A percentile compares a stretch with the other conserved stretches of the same genome.
phyloP scores from a whole-genome alignment of 2,329 filamentous ascomycete species.

The Xylariaceae sp. region DNA sequence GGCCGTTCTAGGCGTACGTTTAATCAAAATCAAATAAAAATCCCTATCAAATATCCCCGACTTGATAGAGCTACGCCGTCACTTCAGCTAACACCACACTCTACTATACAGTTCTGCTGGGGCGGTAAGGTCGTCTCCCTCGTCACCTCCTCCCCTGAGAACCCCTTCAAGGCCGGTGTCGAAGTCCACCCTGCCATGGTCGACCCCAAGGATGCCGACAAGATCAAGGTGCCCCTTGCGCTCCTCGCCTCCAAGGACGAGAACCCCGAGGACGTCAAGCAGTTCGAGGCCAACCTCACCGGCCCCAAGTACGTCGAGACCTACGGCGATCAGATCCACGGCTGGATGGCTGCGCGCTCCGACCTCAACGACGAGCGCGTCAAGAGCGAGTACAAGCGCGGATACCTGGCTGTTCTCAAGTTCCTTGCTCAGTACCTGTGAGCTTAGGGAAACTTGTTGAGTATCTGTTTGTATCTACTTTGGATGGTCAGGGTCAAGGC shows the following conservation, averaged over 20 bases:
- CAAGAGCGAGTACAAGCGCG: constrained; percentile 57
- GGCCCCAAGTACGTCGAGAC: constrained; percentile 57
- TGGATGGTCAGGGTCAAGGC: neutral
- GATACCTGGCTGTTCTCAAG: constrained; percentile 53
- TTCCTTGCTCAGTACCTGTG: constrained; percentile 51
- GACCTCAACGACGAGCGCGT: constrained; percentile 53
- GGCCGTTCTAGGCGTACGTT: constrained; percentile 55
- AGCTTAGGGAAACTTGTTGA: neutral
- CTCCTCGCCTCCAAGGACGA: constrained; percentile 64
- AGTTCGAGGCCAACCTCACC: constrained; percentile 50
- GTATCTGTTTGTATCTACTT: neutral
- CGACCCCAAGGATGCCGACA: constrained; percentile 54
- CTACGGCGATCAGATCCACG: constrained; percentile 64
- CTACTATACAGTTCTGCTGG: constrained; percentile 53
- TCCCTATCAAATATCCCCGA: too few species aligned
- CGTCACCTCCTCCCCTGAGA: constrained; percentile 43
- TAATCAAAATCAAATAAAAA: too few species aligned
- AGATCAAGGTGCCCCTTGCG: constrained; percentile 56
- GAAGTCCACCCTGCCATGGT: constrained; percentile 59
- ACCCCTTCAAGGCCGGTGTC: constrained; percentile 51
- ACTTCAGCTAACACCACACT: neutral
- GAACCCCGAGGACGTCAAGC: constrained; percentile 47
- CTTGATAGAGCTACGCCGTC: neutral
- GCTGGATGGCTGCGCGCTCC: constrained; percentile 66
- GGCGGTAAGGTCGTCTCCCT: constrained; percentile 62